Evolutionary conservation across 441 rosid genomes (phyloP).

Genomic region (Corymbia calophylla): DNA sequence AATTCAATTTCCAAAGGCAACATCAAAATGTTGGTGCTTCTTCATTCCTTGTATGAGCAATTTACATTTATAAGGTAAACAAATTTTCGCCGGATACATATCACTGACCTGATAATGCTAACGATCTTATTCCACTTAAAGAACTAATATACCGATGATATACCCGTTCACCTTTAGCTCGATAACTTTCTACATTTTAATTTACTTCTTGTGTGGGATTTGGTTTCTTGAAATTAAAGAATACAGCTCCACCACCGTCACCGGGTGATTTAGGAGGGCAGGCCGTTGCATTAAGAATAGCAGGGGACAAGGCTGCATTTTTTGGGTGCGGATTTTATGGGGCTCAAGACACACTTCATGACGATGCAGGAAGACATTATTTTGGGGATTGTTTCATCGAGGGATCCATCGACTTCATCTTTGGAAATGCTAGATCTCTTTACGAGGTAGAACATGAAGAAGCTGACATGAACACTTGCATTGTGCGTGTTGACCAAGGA

Average conservation of each 20-base stretch:
- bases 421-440: constrained; percentile 77
- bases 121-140: not conserved
- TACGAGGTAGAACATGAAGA: constrained; percentile 34
- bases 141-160: not conserved
- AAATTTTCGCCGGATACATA: not conserved
- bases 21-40: not conserved
- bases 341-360: constrained; percentile 83
- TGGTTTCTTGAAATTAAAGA: constrained; percentile 21
- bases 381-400: constrained; percentile 65
- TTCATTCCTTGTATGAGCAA: not conserved
- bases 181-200: not conserved
- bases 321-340: constrained; percentile 79
- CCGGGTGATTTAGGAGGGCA: constrained; percentile 77
- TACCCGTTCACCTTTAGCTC: not conserved
- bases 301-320: constrained; percentile 70
- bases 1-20: not conserved
- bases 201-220: not conserved
- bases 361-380: constrained; percentile 66
- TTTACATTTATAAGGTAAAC: not conserved
- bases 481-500: not conserved
- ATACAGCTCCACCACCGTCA: constrained; percentile 51
- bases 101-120: not conserved
- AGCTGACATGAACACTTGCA: not conserved
- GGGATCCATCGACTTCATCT: constrained; percentile 88
- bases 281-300: constrained; percentile 66